Conservation (phyloP, 108 stramenopile species). For the Mayamaea pseudoterrestris region DNA sequence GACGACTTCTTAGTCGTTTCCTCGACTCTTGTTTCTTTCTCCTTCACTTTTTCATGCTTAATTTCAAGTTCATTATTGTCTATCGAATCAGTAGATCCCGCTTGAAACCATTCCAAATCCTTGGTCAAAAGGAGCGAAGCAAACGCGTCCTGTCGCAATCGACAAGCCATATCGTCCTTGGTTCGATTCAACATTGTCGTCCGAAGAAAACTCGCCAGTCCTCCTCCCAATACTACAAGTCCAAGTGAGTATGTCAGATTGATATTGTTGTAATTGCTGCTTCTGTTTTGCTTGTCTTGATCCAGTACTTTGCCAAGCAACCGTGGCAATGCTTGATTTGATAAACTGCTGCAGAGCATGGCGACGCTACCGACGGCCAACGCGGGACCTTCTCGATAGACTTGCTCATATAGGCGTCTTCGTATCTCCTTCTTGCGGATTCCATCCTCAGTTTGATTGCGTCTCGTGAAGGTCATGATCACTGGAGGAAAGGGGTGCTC, state of each 20-base stretch:
- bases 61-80: constrained; percentile 4
- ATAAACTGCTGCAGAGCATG: constrained; percentile 51
- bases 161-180: constrained; percentile 55
- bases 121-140: constrained; percentile 17
- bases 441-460: too few species aligned
- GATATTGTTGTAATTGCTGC: neutral
- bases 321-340: constrained; percentile 62
- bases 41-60: neutral
- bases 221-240: constrained; percentile 60
- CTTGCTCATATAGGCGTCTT: too few species aligned
- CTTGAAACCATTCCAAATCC: constrained; percentile 75
- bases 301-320: constrained; percentile 63
- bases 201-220: constrained; percentile 64
- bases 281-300: constrained; percentile 17
- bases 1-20: constrained; percentile 4
- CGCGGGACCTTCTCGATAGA: constrained; percentile 41
- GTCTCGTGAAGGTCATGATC: too few species aligned
- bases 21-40: neutral
- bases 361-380: constrained; percentile 57
- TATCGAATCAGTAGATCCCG: constrained; percentile 7
- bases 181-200: constrained; percentile 59
- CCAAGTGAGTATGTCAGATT: constrained; percentile 7
- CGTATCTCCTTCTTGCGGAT: too few species aligned
- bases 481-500: too few species aligned
- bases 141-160: constrained; percentile 49